Evolutionary conservation across 257 asterid genomes (phyloP), one percentile per base, ranked within the genome.

Genomic region (Paulownia fortunei): DNA sequence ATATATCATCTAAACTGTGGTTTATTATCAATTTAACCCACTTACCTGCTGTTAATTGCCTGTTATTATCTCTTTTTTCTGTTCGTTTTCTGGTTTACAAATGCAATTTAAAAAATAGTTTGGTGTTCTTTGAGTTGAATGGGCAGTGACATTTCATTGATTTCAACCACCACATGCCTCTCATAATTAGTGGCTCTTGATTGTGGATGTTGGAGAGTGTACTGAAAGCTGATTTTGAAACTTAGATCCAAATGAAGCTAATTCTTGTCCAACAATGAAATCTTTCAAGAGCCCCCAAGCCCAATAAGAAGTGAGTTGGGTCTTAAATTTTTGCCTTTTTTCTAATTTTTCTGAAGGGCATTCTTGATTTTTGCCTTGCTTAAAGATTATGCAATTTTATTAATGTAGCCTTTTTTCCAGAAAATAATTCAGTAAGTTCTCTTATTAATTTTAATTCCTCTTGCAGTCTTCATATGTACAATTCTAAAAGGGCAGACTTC

Each of bases 81-180:
- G 7, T 56, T 26, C 8, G 2, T n/a, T 56, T 56, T 54, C 61
- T 54, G 30, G 24, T 34, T 36, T 55, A 10, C 41, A 47, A 65
- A 30, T 37, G 21, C 34, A 24, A 3, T 65, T 10, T 9, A 12
- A 74, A 64, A n/a, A 30, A 30, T 2, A 30, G 47, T 12, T 76
- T 11, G 58, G 67, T 76, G 19, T 26, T 63, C 15, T 15, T 34
- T 21, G 19, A 41, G 8, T 13, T 34, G 15, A 42, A 47, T 8
- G 51, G 23, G 58, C 30, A 49, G 63, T 21, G 72, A 59, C 65
- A 69, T 6, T n/a, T n/a, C n/a, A n/a, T n/a, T n/a, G n/a, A n/a
- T n/a, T 78, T 78, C 51, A 70, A 70, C 82, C 77, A 78, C 68
- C 82, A 70, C 61, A 12, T 36, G 68, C 60, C 72, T 54, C 77